Conservation (phyloP, 2,329 filamentous ascomycete species). For the Dactylellina parvicollis region DNA sequence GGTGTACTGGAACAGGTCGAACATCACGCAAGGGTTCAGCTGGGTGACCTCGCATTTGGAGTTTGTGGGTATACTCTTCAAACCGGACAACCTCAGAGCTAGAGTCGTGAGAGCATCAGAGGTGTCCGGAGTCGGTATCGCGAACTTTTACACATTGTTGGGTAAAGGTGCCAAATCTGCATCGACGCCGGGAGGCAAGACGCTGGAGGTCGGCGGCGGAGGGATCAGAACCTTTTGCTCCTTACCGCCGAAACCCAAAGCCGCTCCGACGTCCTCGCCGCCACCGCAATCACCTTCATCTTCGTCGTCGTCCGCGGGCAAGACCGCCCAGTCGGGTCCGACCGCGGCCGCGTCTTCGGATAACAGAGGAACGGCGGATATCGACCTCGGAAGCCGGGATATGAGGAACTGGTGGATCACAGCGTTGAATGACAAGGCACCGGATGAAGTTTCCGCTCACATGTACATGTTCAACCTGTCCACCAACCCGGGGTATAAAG, state of each 20-base stretch:
- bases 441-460: conserved; percentile 83
- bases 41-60: conserved; percentile 93
- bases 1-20: conserved; percentile 84
- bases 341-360: conserved; percentile 13
- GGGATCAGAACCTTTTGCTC: conserved; percentile 88
- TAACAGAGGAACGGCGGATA: conserved; percentile 57
- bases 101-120: conserved; percentile 73
- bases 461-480: conserved; percentile 79
- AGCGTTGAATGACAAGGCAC: conserved; percentile 79
- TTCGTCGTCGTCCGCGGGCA: conserved; percentile 2
- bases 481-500: conserved; percentile 77
- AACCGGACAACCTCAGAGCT: conserved; percentile 81
- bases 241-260: conserved; percentile 69
- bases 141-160: conserved; percentile 86
- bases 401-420: conserved; percentile 71
- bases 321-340: background rate
- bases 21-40: conserved; percentile 76
- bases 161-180: conserved; percentile 73
- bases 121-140: conserved; percentile 78
- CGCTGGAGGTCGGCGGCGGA: conserved; percentile 70
- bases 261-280: background rate
- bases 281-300: conserved; percentile 5
- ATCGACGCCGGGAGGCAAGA: conserved; percentile 61
- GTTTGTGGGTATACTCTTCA: conserved; percentile 88
- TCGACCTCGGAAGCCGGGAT: conserved; percentile 54